Base-by-base conservation (phyloP, 805 yeast genomes). In the Babjeviella inositovora region DNA sequence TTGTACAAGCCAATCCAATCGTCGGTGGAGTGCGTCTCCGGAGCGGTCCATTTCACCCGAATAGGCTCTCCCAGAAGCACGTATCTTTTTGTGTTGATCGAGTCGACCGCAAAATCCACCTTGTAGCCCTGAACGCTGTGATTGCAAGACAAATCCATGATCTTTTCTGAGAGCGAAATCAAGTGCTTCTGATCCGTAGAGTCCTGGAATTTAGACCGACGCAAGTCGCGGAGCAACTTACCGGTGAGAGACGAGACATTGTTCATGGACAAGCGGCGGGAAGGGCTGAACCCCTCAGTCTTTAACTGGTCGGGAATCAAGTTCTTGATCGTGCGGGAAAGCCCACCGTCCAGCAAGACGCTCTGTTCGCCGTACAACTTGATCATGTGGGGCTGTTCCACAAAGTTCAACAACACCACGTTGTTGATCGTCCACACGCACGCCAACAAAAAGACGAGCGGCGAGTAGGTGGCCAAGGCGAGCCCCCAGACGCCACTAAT, bases 1-100 rank as follows among this genome's bases (percentile, higher is more conserved):
- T 65, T 63, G 45, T 79, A 79, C 15, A 79, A 44, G 1, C 90
- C 92, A 32, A 79, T 60, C 93, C 93, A 79, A 39, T 76, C 85
- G 20, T 52, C 56, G 0, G 46, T 27, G 10, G 65, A 47, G 31
- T 63, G 69, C 13, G 37, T 29, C 3, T 46, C 48, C 2, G 79
- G 74, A 1, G 72, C 50, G 14, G 44, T 39, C 72, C 77, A 79
- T 11, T 45, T 37, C 4, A 74, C 59, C 11, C 39, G 40, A 13
- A 79, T 57, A 3, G 75, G 65, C 6, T 52, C 43, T 2, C 82
- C 84, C 29, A 68, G 35, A 11, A 39, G 31, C 20, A 9, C 65
- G 42, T 22, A 58, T 33, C 32, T 23, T 15, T 24, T 26, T 19
- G 23, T 20, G 7, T 18, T 13, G 0, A 17, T 14, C 13, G 25